Evolutionary conservation across 1,139 yeast species (phyloP).

Genomic region (Sugiyamaella japonica): DNA sequence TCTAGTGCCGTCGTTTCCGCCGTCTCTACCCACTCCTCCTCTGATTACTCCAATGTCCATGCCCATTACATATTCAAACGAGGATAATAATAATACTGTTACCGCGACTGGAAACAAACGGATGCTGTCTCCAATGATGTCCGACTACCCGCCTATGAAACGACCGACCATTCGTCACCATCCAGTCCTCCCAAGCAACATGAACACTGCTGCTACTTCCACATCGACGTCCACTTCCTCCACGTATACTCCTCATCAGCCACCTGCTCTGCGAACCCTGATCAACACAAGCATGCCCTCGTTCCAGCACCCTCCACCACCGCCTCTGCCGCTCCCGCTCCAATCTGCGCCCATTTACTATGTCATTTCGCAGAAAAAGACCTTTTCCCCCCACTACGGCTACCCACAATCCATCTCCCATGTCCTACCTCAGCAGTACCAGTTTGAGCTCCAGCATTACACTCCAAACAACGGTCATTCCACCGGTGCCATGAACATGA

Average conservation of each 20-base stretch:
- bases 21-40: slow-evolving; percentile 5
- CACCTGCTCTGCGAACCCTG: slow-evolving; percentile 8
- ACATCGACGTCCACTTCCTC: too few species aligned
- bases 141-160: slow-evolving; percentile 1
- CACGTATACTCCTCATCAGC: slow-evolving; percentile 1
- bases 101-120: slow-evolving; percentile 5
- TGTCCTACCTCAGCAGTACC: slow-evolving; percentile 22
- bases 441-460: slow-evolving; percentile 27
- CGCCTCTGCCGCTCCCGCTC: neutral
- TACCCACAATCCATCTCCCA: slow-evolving; percentile 19
- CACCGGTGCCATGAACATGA: neutral
- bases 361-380: slow-evolving; percentile 22
- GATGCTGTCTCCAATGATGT: neutral
- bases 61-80: neutral
- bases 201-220: too few species aligned
- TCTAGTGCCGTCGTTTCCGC: neutral
- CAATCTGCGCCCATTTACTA: slow-evolving; percentile 22
- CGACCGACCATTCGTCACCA: neutral
- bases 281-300: slow-evolving; percentile 14
- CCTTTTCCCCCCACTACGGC: slow-evolving; percentile 25
- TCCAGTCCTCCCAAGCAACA: neutral
- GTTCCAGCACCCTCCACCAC: neutral
- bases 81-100: slow-evolving; percentile 1
- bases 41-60: neutral
- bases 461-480: slow-evolving; percentile 13